A percentile compares a stretch with the other conserved stretches of the same genome.
Evolutionary conservation across 2,329 filamentous ascomycete species (phyloP).

Genomic region (Sclerotinia spermophila): DNA sequence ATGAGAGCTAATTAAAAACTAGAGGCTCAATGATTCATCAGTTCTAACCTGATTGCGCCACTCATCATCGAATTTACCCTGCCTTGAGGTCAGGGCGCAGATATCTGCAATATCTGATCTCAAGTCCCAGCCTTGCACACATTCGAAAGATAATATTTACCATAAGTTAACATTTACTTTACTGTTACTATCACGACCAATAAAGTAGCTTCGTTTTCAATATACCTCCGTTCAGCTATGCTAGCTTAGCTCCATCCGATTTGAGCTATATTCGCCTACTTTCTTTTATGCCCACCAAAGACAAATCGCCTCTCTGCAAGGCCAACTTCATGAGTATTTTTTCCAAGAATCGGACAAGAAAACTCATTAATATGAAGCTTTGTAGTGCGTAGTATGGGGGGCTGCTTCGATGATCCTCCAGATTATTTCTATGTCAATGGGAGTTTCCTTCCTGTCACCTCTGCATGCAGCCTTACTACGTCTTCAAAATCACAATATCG

Average conservation of each 20-base stretch:
- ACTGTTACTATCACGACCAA: background rate
- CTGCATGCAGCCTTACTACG: slow-evolving; percentile 14
- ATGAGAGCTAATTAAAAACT: background rate
- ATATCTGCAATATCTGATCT: background rate
- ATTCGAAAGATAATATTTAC: background rate
- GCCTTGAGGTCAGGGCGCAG: background rate
- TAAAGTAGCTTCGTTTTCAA: background rate
- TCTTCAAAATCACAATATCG: slow-evolving; percentile 16
- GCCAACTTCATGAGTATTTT: slow-evolving; percentile 1
- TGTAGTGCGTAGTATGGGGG: slow-evolving; percentile 19
- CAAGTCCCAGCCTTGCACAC: background rate
- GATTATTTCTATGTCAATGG: slow-evolving; percentile 12
- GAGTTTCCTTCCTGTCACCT: background rate
- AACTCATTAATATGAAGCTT: slow-evolving; percentile 14
- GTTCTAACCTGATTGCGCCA: background rate
- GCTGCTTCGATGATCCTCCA: slow-evolving; percentile 5
- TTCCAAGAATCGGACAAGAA: background rate
- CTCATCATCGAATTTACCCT: background rate
- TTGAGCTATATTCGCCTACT: background rate
- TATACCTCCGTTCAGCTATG: background rate
- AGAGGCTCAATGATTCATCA: background rate
- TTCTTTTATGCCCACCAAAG: background rate
- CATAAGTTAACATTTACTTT: no score
- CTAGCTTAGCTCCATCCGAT: background rate
- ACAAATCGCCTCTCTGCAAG: background rate